Evolutionary conservation across 140 eudicot species (phyloP), one percentile per base, ranked within the genome.

Genomic region (Senecio squalidus): DNA sequence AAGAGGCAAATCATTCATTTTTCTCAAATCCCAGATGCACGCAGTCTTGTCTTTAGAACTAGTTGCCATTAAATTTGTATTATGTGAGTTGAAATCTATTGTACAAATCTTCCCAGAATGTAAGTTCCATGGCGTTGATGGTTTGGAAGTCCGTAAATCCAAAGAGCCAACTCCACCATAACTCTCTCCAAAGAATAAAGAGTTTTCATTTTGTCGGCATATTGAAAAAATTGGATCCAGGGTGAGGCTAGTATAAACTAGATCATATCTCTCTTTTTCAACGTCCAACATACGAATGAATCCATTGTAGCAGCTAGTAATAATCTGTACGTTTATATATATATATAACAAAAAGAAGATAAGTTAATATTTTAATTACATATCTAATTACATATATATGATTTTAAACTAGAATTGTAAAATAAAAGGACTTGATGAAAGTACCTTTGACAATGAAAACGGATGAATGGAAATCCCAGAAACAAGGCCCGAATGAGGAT

Each of bases 401-500:
- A 45, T 8, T 45, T 5, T 18, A 16, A 16, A 0, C 40, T 33
- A 33, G 40, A 33, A 10, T 9, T 34, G 40, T 8, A 34, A 8
- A 34, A 23, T 9, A 11, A 1, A 50, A 10, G 13, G 11, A 50
- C 4, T 24, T 22, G 16, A 6, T 41, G 4, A n/a, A 47, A 3
- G 24, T 58, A 68, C 66, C 45, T 68, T 52, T 16, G 64, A 47
- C 22, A 24, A 5, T 9, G 36, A 36, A 58, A 14, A 26, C 7
- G 66, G 53, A 9, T 60, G 66, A 41, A 60, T 27, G 13, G 66
- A 60, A 25, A 60, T 41, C 9, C 66, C 66, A 9, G 66, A 40
- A 60, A 60, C 23, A 40, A 1, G 3, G 15, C 25, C 54, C n/a
- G 40, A 4, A 43, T 60, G 66, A 24, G 66, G 66, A 3, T 43